Conservation (phyloP, 148 eudicot genomes). For the Rhododendron griersonianum region DNA sequence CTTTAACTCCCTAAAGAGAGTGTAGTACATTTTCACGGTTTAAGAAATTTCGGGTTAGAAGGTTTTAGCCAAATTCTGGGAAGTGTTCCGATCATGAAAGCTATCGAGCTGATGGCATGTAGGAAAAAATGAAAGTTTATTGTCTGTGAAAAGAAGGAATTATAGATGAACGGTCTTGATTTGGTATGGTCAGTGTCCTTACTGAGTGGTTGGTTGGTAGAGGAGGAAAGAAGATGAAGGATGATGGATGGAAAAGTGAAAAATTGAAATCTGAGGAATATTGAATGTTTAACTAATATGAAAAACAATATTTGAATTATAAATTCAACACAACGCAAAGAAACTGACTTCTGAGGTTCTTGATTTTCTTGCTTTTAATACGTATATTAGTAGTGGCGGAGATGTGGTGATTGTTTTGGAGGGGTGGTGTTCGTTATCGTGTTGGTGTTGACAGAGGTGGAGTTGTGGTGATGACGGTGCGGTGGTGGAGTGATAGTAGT, state of each 20-base stretch:
- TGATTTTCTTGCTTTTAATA: background rate
- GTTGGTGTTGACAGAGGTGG: background rate
- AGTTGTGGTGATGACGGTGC: background rate
- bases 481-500: background rate
- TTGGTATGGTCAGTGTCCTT: background rate
- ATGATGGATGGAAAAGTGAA: no score
- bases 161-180: background rate
- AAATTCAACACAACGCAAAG: background rate
- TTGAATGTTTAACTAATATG: background rate
- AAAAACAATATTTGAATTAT: background rate
- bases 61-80: background rate
- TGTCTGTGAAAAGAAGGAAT: background rate
- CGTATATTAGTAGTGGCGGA: background rate
- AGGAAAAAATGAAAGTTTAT: background rate
- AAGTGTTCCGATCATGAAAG: background rate
- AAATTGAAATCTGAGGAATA: background rate
- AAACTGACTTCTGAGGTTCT: background rate
- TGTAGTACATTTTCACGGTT: background rate
- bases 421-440: background rate
- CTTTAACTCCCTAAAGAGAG: background rate
- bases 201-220: background rate
- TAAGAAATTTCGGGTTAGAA: background rate
- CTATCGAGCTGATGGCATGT: background rate
- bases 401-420: background rate
- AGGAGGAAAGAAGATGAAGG: background rate